Base-by-base conservation (phyloP, 768 basidiomycete species). In the Trametes cubensis region DNA sequence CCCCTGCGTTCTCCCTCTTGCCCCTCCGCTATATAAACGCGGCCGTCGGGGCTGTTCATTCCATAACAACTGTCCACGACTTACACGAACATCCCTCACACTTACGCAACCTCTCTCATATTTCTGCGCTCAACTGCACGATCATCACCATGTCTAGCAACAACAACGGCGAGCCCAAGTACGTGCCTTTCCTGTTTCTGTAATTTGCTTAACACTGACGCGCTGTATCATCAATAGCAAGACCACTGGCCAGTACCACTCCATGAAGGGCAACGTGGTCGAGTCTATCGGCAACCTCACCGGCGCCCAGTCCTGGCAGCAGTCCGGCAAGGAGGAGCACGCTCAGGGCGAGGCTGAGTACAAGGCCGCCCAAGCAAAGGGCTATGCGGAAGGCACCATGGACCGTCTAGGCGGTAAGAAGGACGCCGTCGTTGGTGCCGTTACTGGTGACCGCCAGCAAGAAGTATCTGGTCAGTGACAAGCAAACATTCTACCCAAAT, bases 361-460 rank as follows among this genome's bases (percentile, higher is more conserved):
- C 68, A 78, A 78, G 47, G 75, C 77, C 15, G 80, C 81, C 2
- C 79, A 80, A 61, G 76, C 78, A 20, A 75, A 86, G 69, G 78
- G 76, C 14, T 86, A 79, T 64, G 77, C 70, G 6, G 79, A 85
- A 50, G 85, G 85, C 21, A 70, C 72, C 0, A 10, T 69, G 4
- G 85, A 86, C 59, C 78, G 77, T 57, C 41, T 79, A 3, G 69
- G 66, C 1, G 85, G 85, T 39, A 83, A 84, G 73, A 81, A 82
- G 61, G 84, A 86, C 56, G 69, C 81, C 50, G 72, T 86, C 30
- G 75, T 83, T 30, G 85, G 85, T 34, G 81, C 85, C 7, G 63
- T 87, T 48, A 79, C 75, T 20, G 85, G 84, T 25, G 86, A 86
- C 70, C 76, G 79, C 65, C 42, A 71, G 20, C 81, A 85, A 70